These are phyloP conservation scores for Pleurotus salmoneostramineus DNA, from an alignment of 768 basidiomycete species.

Conservation along the genomic window DNA sequence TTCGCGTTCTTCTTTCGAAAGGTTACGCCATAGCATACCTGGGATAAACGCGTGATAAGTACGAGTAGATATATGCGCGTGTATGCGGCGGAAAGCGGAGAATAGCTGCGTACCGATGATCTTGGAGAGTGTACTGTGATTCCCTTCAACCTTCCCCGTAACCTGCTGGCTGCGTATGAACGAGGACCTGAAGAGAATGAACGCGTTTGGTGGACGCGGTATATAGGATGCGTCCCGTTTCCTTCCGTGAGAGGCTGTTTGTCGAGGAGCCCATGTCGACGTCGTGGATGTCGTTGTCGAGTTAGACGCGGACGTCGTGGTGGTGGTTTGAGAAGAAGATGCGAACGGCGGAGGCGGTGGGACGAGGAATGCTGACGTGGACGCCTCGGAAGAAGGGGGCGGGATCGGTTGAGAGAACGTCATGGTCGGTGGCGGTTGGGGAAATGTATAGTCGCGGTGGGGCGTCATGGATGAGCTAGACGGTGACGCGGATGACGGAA, in stretches of 20 bases:
- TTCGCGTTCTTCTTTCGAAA: conserved; percentile 62
- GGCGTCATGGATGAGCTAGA: conserved; percentile 21
- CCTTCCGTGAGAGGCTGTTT: conserved; percentile 45
- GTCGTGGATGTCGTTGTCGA: conserved; percentile 22
- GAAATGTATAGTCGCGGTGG: conserved; percentile 24
- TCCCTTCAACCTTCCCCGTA: conserved; percentile 74
- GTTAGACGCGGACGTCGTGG: conserved; percentile 12
- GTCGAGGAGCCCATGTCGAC: neutral
- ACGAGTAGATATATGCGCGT: neutral
- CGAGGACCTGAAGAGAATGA: conserved; percentile 79
- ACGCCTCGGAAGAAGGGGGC: too few species aligned
- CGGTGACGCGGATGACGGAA: conserved; percentile 11
- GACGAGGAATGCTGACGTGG: too few species aligned
- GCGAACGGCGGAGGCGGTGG: too few species aligned
- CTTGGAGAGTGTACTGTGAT: conserved; percentile 76
- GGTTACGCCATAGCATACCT: conserved; percentile 76
- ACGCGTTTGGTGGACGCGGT: conserved; percentile 81
- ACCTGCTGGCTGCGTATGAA: conserved; percentile 75
- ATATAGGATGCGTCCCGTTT: conserved; percentile 71
- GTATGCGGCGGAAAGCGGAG: neutral
- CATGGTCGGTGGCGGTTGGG: too few species aligned
- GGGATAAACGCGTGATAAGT: neutral
- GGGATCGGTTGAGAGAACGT: too few species aligned
- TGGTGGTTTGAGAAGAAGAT: conserved; percentile 2
- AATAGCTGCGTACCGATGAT: conserved; percentile 58